Evolutionary conservation across 1,284 basidiomycete genomes (phyloP).

Genomic region (Boletellus deceptivus): DNA sequence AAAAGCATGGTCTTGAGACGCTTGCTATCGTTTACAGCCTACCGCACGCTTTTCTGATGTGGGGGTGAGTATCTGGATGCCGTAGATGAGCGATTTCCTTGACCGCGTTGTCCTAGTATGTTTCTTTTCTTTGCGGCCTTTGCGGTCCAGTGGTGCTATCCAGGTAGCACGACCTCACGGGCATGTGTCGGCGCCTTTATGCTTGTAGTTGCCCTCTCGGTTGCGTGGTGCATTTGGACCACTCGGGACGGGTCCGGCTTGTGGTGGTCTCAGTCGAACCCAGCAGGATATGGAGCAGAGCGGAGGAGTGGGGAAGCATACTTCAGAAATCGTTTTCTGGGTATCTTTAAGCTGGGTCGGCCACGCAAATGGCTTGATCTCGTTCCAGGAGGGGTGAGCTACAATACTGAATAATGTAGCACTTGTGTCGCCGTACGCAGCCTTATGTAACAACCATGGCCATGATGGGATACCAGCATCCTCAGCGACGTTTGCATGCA

Average conservation of each 20-base stretch:
- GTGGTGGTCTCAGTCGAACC: constrained; percentile 29
- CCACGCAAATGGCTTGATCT: no score
- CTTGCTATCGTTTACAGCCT: constrained; percentile 40
- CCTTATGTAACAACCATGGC: constrained; percentile 2
- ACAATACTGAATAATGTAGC: no score
- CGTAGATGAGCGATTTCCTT: neutral
- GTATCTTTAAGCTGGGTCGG: neutral
- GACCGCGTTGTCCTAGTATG: constrained; percentile 22
- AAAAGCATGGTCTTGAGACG: constrained; percentile 34
- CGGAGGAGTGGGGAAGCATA: neutral
- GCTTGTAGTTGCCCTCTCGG: constrained; percentile 3
- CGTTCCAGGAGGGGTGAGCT: no score
- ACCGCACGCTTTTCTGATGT: constrained; percentile 38
- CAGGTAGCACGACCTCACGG: neutral
- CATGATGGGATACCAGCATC: neutral
- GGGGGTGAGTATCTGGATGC: constrained; percentile 34
- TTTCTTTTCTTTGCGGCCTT: constrained; percentile 31
- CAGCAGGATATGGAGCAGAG: neutral
- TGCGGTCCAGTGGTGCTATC: constrained; percentile 24
- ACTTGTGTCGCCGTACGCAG: no score
- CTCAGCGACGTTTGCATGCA: no score
- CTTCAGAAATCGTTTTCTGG: neutral
- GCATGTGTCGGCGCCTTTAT: constrained; percentile 12
- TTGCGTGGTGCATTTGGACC: constrained; percentile 28
- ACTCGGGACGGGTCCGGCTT: constrained; percentile 9